Evolutionary conservation across 352 stramenopile species (phyloP).

Genomic region (Phytophthora pinifolia): DNA sequence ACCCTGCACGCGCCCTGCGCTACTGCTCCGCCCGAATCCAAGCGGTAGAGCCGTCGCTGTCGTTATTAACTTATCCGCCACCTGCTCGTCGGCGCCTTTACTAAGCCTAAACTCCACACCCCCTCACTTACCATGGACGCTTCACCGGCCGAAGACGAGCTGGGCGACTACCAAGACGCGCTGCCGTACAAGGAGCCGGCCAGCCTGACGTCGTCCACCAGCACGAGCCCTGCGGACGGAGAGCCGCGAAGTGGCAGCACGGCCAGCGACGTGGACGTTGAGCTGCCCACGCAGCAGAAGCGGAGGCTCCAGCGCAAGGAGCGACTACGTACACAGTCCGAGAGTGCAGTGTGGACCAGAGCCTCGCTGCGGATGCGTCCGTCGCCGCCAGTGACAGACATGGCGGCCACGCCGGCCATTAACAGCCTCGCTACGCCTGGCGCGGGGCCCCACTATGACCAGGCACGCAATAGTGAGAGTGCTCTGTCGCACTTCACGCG

Average conservation of each 20-base stretch:
- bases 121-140: conserved; percentile 24
- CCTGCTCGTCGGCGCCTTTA: conserved; percentile 26
- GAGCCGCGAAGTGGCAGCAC: conserved; percentile 21
- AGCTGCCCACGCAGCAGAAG: conserved; percentile 18
- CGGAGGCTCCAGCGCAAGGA: conserved; percentile 48
- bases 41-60: conserved; percentile 19
- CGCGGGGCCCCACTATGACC: conserved; percentile 16
- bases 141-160: conserved; percentile 24
- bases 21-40: conserved; percentile 4
- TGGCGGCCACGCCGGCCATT: conserved; percentile 31
- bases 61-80: conserved; percentile 5
- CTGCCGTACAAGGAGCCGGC: conserved; percentile 29
- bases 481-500: conserved; percentile 43
- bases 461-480: conserved; percentile 55
- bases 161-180: conserved; percentile 27
- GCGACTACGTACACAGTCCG: conserved; percentile 72
- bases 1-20: too few species aligned
- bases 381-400: conserved; percentile 27
- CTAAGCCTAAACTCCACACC: neutral
- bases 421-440: conserved; percentile 26
- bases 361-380: conserved; percentile 66
- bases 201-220: conserved; percentile 42
- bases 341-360: conserved; percentile 72
- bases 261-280: conserved; percentile 27
- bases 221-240: conserved; percentile 34